Conservation (phyloP, 179 eudicot genomes). For the Silene vulgaris region DNA sequence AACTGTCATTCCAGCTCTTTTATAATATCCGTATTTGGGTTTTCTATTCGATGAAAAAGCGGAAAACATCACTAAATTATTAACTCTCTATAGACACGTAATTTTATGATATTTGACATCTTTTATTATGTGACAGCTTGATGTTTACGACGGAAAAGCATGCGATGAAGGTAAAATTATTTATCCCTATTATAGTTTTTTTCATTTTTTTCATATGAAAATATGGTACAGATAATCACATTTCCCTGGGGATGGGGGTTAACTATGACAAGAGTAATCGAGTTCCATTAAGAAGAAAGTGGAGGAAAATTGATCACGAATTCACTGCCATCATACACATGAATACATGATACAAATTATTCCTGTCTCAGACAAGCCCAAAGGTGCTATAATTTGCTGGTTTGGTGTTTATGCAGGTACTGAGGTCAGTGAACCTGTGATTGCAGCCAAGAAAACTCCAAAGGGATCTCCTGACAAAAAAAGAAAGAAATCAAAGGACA, state of each 20-base stretch:
- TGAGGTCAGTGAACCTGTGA: constrained; percentile 36
- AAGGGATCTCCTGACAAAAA: constrained; percentile 44
- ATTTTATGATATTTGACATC: neutral
- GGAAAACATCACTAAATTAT: too few species aligned
- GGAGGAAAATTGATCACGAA: neutral
- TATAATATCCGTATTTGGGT: too few species aligned
- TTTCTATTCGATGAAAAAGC: too few species aligned
- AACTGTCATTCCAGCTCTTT: neutral
- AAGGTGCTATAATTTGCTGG: neutral
- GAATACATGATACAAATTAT: too few species aligned
- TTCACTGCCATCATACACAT: too few species aligned
- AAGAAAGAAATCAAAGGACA: constrained; percentile 49
- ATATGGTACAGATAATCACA: too few species aligned
- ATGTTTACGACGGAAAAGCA: constrained; percentile 83
- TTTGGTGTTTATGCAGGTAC: constrained; percentile 28
- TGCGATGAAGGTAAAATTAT: constrained; percentile 52
- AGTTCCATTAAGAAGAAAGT: neutral
- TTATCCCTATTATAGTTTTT: neutral
- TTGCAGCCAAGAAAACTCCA: constrained; percentile 38
- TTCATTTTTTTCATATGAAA: too few species aligned
- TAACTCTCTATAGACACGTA: neutral
- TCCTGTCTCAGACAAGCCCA: too few species aligned
- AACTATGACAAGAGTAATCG: neutral
- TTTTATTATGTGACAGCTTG: constrained; percentile 56
- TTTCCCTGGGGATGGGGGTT: too few species aligned